These are phyloP conservation scores for Diaporthe australafricana DNA, from an alignment of 2,329 filamentous ascomycete genomes.

Conservation along the genomic window DNA sequence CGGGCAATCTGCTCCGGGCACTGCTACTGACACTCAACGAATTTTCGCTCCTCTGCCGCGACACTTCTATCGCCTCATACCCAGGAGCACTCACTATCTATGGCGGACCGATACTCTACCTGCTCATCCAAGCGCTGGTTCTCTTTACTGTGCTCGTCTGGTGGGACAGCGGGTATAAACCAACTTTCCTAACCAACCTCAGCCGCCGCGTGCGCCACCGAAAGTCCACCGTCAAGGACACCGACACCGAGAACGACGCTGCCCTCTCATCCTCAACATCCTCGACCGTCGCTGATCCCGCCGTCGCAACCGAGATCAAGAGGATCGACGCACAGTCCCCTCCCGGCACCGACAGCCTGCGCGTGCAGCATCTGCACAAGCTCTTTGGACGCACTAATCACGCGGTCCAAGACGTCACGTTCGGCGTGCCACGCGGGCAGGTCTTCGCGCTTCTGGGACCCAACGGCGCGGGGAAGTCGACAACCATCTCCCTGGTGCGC, in stretches of 20 bases:
- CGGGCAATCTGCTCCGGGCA: slow-evolving; percentile 79
- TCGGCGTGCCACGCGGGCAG: slow-evolving; percentile 82
- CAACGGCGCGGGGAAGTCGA: slow-evolving; percentile 92
- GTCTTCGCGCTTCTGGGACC: slow-evolving; percentile 91
- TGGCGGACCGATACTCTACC: slow-evolving; percentile 86
- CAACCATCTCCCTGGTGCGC: slow-evolving; percentile 87
- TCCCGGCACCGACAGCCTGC: slow-evolving; percentile 71
- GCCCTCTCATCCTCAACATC: slow-evolving; percentile 8
- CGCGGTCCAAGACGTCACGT: slow-evolving; percentile 86
- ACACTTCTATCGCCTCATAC: slow-evolving; percentile 70
- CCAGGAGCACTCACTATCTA: slow-evolving; percentile 80
- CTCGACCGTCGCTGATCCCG: slow-evolving; percentile 59
- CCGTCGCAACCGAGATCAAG: slow-evolving; percentile 73
- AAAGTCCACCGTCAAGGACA: slow-evolving; percentile 38
- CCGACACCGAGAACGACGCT: slow-evolving; percentile 32
- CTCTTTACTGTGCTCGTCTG: slow-evolving; percentile 81
- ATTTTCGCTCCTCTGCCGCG: slow-evolving; percentile 83
- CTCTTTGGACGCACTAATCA: slow-evolving; percentile 66
- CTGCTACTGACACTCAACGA: slow-evolving; percentile 84
- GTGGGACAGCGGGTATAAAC: slow-evolving; percentile 80
- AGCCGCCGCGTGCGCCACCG: slow-evolving; percentile 49
- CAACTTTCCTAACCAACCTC: slow-evolving; percentile 62
- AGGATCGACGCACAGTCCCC: slow-evolving; percentile 67
- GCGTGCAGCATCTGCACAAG: slow-evolving; percentile 85
- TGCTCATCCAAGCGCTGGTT: slow-evolving; percentile 78